Evolutionary conservation across 83 land plant species (phyloP).

Genomic region (Diphasiastrum complanatum): DNA sequence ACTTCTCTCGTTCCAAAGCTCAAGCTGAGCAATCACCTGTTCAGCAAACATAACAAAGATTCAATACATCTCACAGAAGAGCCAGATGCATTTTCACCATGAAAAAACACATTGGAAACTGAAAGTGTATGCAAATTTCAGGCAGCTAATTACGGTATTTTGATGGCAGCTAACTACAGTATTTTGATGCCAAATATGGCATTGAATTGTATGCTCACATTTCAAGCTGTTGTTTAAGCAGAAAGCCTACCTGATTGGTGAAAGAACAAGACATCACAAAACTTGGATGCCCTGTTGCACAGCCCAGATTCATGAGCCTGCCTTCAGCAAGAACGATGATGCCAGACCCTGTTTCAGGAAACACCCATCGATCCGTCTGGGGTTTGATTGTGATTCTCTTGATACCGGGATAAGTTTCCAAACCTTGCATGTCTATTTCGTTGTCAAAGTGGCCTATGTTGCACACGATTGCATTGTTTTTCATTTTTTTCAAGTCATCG

Average conservation of each 20-base stretch:
- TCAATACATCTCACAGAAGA: too few species aligned
- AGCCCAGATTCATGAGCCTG: slow-evolving; percentile 79
- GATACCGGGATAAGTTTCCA: slow-evolving; percentile 25
- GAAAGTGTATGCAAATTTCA: too few species aligned
- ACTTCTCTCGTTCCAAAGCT: too few species aligned
- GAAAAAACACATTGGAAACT: too few species aligned
- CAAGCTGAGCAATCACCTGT: too few species aligned
- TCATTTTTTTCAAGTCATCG: slow-evolving; percentile 31
- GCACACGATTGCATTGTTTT: slow-evolving; percentile 38
- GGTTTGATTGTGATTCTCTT: slow-evolving; percentile 38
- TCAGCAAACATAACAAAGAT: too few species aligned
- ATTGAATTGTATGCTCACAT: too few species aligned
- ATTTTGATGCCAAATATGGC: too few species aligned
- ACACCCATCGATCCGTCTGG: slow-evolving; percentile 37
- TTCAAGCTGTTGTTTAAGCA: too few species aligned
- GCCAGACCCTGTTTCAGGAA: slow-evolving; percentile 24
- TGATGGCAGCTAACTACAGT: too few species aligned
- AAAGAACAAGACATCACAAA: slow-evolving; percentile 94
- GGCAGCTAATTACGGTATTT: too few species aligned
- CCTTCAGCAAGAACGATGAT: slow-evolving; percentile 48
- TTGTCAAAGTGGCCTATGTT: slow-evolving; percentile 38
- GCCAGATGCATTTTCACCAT: too few species aligned
- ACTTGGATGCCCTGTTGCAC: slow-evolving; percentile 86
- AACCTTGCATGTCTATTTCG: slow-evolving; percentile 33
- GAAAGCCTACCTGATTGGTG: slow-evolving; percentile 83